A percentile compares a stretch with the other conserved stretches of the same genome.
phyloP scores from a whole-genome alignment of 1,284 basidiomycete genomes.

The Ceraceosorus guamensis region DNA sequence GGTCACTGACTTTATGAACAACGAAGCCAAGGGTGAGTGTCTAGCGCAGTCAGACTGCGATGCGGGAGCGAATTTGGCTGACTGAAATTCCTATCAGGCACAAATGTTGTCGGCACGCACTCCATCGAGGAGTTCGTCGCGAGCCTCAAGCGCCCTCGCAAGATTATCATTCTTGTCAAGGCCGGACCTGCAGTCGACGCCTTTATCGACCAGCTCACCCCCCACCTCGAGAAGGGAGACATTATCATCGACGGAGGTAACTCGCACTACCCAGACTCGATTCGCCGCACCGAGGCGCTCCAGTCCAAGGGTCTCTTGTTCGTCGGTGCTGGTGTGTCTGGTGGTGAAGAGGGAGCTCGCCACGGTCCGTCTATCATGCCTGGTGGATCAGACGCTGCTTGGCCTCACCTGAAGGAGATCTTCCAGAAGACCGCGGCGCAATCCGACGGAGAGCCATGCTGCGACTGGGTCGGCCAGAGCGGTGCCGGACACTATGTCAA shows the following conservation, averaged over 20 bases:
- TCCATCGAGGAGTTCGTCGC: conserved; percentile 75
- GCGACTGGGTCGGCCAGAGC: conserved; percentile 97
- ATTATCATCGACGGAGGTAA: conserved; percentile 99
- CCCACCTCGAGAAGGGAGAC: conserved; percentile 62
- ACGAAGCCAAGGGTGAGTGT: conserved; percentile 86
- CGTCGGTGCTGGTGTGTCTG: conserved; percentile 97
- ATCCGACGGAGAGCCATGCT: conserved; percentile 91
- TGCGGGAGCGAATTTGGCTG: too few species aligned
- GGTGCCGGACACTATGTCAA: conserved; percentile 94
- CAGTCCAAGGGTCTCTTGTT: conserved; percentile 91
- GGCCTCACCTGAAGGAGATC: conserved; percentile 95
- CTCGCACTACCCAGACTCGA: conserved; percentile 97
- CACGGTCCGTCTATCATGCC: conserved; percentile 98
- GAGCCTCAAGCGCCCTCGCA: conserved; percentile 57
- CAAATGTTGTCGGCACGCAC: conserved; percentile 88
- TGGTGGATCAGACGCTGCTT: conserved; percentile 86
- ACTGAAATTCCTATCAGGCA: conserved; percentile 54
- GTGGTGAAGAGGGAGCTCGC: conserved; percentile 98
- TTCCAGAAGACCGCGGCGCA: conserved; percentile 98
- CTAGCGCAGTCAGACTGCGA: conserved; percentile 9
- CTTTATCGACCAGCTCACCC: conserved; percentile 57
- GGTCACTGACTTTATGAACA: conserved; percentile 88
- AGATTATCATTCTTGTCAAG: conserved; percentile 91
- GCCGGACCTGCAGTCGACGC: conserved; percentile 58
- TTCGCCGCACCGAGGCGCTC: conserved; percentile 85